Conservation (phyloP, 345 rosid genomes). For the Euphorbia pulcherrima region DNA sequence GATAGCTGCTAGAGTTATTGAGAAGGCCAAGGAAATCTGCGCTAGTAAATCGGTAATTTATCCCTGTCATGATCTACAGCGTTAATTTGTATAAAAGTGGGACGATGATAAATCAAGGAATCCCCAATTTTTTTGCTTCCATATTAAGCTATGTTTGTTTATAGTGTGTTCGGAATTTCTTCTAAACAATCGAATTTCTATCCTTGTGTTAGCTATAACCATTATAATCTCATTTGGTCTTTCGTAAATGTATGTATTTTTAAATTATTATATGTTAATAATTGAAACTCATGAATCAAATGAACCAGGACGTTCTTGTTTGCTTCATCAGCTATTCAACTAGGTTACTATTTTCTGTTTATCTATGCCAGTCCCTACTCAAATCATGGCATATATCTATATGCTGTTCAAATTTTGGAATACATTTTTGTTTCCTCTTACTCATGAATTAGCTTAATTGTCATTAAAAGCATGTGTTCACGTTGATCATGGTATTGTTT, state of each 20-base stretch:
- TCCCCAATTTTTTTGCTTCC: background rate
- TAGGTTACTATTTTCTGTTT: background rate
- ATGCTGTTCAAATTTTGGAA: background rate
- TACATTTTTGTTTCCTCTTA: no score
- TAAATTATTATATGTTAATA: background rate
- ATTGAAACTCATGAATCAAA: background rate
- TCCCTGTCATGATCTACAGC: background rate
- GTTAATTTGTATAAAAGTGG: background rate
- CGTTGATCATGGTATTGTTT: background rate
- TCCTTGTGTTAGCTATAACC: background rate
- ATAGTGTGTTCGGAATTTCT: no score
- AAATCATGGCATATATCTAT: background rate
- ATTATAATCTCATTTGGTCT: background rate
- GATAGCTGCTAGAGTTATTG: slow-evolving; percentile 59
- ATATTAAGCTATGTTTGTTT: no score
- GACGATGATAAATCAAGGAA: background rate
- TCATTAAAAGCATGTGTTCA: background rate
- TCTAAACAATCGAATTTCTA: background rate
- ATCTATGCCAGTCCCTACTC: background rate
- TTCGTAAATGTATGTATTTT: background rate
- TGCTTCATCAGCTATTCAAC: background rate
- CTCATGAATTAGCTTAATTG: no score
- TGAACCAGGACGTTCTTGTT: background rate
- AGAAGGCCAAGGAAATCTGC: slow-evolving; percentile 61
- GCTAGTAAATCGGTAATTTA: slow-evolving; percentile 47